Percentiles rank a stretch among this genome's conserved stretches.
These are phyloP conservation scores for Pseudogymnoascus sp. DNA, from an alignment of 2,329 filamentous ascomycete species.

Conservation along the genomic window DNA sequence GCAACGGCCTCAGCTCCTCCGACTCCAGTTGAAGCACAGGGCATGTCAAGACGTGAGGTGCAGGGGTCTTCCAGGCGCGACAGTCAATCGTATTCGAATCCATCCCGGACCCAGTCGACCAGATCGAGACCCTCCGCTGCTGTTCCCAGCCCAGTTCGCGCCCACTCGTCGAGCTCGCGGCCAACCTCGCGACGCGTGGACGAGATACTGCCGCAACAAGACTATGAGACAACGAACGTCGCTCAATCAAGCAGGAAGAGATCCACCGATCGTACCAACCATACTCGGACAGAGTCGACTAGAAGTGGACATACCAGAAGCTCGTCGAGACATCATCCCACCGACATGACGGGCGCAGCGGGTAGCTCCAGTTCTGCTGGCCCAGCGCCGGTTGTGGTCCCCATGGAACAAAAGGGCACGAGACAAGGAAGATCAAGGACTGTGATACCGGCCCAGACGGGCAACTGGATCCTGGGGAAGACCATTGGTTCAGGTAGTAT, in stretches of 20 bases:
- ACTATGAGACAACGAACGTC: conserved; percentile 65
- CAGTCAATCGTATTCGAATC: conserved; percentile 20
- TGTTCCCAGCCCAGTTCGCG: conserved; percentile 20
- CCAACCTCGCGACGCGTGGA: conserved; percentile 37
- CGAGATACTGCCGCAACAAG: conserved; percentile 47
- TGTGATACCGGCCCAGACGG: conserved; percentile 80
- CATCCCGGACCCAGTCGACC: conserved; percentile 24
- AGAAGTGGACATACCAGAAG: conserved; percentile 34
- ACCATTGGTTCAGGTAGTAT: conserved; percentile 97
- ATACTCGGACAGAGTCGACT: conserved; percentile 20
- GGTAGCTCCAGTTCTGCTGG: conserved; percentile 37
- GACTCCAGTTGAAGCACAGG: conserved; percentile 20
- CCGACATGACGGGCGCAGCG: conserved; percentile 41
- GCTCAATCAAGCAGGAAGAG: conserved; percentile 30
- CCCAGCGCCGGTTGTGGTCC: conserved; percentile 41
- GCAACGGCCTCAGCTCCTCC: conserved; percentile 13
- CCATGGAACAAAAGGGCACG: conserved; percentile 41
- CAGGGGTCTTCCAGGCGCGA: conserved; percentile 7
- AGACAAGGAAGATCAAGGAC: conserved; percentile 57
- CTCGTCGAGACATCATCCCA: conserved; percentile 31
- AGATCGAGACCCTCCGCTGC: conserved; percentile 16
- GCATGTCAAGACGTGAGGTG: conserved; percentile 17
- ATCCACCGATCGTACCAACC: conserved; percentile 17
- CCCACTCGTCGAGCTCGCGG: conserved; percentile 21
- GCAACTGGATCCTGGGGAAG: conserved; percentile 92